Evolutionary conservation across 2,329 filamentous ascomycete genomes (phyloP), one percentile per base, ranked within the genome.

Genomic region (Exophiala sideris): DNA sequence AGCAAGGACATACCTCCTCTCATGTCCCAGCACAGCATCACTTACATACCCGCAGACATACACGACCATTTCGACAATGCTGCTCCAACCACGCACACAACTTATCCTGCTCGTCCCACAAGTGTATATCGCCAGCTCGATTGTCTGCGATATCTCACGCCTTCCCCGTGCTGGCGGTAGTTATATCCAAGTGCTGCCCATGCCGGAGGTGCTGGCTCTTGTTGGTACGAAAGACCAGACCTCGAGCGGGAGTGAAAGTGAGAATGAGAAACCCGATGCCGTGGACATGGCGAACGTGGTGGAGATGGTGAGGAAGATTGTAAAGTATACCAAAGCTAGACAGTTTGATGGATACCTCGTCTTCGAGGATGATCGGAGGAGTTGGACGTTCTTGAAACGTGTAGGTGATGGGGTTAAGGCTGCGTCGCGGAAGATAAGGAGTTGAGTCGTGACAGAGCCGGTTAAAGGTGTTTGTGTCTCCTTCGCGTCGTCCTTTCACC

Each of bases 321-420:
- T 51, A 3, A 56, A 56, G 18, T 56, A 56, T 16, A 56, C 57
- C 11, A 56, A 56, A n/a, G 36, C 29, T 10, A 42, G 32, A 11
- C 14, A n/a, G 9, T 59, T 59, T 12, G 57, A 59, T 18, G 57
- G 57, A 5, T 59, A 51, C n/a, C 42, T 59, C 14, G 38, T 50
- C 6, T 56, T 59, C 21, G 49, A 54, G 40, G 53, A 59, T 8
- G 50, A 54, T 16, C 36, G 57, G 6, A 42, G 21, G 3, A 47
- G 39, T 24, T 59, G 57, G 57, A 24, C 38, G 10, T 59, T 59
- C 36, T 36, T 59, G 44, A 46, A 56, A 39, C 47, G 44, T n/a
- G 57, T 59, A 6, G 57, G 57, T 5, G 51, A 46, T 44, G 50
- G 39, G 3, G 57, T 59, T 24, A 53, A n/a, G 35, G 14, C 16